phyloP scores from a whole-genome alignment of 257 asterid species.

The Dorcoceras hygrometricum region DNA sequence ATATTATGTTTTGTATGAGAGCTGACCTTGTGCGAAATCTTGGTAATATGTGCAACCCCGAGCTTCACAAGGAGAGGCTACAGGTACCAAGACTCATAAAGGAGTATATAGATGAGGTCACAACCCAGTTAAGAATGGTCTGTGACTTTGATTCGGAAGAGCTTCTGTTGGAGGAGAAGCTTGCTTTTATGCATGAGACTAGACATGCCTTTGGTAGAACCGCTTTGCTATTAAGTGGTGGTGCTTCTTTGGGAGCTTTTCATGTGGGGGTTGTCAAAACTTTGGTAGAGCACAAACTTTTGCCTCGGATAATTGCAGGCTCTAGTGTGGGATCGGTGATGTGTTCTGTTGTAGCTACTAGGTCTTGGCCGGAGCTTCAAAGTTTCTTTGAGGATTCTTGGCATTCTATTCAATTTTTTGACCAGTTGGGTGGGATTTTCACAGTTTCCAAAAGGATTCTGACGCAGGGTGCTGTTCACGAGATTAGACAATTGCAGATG shows the following conservation, averaged over 20 bases:
- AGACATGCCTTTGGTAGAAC: constrained; percentile 98
- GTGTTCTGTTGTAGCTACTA: constrained; percentile 82
- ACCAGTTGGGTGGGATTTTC: constrained; percentile 82
- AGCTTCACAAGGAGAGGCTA: constrained; percentile 87
- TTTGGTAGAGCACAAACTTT: constrained; percentile 79
- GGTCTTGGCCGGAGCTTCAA: constrained; percentile 97
- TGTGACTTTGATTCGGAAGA: constrained; percentile 91
- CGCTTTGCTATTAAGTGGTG: constrained; percentile 89
- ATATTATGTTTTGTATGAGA: constrained; percentile 85
- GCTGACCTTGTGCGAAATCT: constrained; percentile 86
- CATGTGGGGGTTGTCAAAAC: constrained; percentile 93
- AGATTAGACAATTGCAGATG: constrained; percentile 81
- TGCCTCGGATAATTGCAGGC: constrained; percentile 93
- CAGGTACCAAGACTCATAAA: constrained; percentile 86
- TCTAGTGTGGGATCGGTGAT: constrained; percentile 94
- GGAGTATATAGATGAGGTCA: constrained; percentile 89
- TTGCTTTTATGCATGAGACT: constrained; percentile 93
- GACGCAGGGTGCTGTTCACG: constrained; percentile 90
- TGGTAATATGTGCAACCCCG: constrained; percentile 93
- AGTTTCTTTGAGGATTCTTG: constrained; percentile 90
- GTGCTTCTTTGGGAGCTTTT: constrained; percentile 93
- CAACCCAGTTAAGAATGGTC: constrained; percentile 85
- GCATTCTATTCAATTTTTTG: constrained; percentile 83
- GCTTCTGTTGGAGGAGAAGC: constrained; percentile 88
- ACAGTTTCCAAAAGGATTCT: constrained; percentile 72